phyloP scores from a whole-genome alignment of 1,284 basidiomycete species.

The Cutaneotrichosporon mucoides region DNA sequence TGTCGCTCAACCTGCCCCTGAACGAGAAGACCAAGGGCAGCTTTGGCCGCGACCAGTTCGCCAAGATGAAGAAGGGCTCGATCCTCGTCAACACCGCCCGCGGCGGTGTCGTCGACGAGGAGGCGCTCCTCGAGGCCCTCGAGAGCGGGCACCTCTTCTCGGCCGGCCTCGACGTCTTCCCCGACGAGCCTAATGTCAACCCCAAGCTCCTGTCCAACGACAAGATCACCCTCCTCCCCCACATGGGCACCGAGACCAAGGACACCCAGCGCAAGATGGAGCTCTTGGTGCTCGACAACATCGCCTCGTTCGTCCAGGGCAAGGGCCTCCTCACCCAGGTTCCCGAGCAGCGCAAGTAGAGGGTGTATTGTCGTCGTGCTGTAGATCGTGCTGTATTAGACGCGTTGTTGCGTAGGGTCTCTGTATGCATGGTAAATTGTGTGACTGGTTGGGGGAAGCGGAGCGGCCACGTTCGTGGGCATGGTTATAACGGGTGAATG shows the following conservation, averaged over 20 bases:
- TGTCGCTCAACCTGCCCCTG: constrained; percentile 55
- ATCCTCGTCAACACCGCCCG: constrained; percentile 86
- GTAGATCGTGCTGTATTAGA: not conserved
- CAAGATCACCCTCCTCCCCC: constrained; percentile 77
- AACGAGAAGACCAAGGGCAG: constrained; percentile 68
- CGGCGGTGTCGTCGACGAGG: constrained; percentile 84
- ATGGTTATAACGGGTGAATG: no score
- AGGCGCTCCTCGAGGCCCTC: constrained; percentile 73
- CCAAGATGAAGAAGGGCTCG: constrained; percentile 70
- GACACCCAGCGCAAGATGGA: constrained; percentile 66
- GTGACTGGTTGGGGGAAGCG: no score
- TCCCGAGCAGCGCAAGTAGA: constrained; percentile 39
- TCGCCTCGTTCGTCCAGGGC: constrained; percentile 41
- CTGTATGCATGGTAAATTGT: not conserved
- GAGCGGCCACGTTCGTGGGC: no score
- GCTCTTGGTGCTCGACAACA: constrained; percentile 42
- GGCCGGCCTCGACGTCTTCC: constrained; percentile 85
- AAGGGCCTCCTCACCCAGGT: constrained; percentile 46
- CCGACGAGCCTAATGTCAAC: constrained; percentile 80
- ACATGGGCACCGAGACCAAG: constrained; percentile 82
- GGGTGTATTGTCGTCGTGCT: not conserved
- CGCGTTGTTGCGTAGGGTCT: not conserved
- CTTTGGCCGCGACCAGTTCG: constrained; percentile 73
- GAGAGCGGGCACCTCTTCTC: constrained; percentile 77
- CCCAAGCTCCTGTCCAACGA: constrained; percentile 71